phyloP scores from a whole-genome alignment of 2,329 filamentous ascomycete genomes.

The Epicoccum sorghinum region DNA sequence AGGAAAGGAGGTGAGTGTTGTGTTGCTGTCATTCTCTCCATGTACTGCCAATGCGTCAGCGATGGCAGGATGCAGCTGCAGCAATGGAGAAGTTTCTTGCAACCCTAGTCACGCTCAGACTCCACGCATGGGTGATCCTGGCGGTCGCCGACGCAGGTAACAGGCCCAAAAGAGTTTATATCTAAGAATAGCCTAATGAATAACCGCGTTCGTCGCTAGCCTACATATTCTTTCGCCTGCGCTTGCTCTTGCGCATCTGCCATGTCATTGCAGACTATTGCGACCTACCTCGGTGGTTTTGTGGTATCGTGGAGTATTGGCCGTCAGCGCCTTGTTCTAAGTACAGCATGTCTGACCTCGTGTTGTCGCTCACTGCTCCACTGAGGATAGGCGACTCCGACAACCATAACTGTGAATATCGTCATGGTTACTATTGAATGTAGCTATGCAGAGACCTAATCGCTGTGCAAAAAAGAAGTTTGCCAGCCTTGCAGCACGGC shows the following conservation, averaged over 20 bases:
- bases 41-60: not conserved
- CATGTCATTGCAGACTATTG: slow-evolving; percentile 27
- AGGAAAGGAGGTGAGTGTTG: not conserved
- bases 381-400: slow-evolving; percentile 16
- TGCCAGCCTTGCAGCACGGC: slow-evolving; percentile 26
- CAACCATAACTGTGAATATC: not conserved
- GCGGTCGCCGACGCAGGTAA: slow-evolving; percentile 9
- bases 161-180: slow-evolving; percentile 41
- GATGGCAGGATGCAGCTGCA: not conserved
- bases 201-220: slow-evolving; percentile 13
- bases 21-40: not conserved
- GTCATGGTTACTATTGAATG: not conserved
- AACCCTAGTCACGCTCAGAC: slow-evolving; percentile 27
- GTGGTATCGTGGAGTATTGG: slow-evolving; percentile 18
- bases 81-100: slow-evolving; percentile 24
- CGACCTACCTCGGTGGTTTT: slow-evolving; percentile 27
- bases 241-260: slow-evolving; percentile 31
- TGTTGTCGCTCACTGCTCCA: slow-evolving; percentile 31
- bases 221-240: slow-evolving; percentile 36
- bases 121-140: slow-evolving; percentile 19
- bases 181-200: slow-evolving; percentile 39
- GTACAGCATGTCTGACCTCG: slow-evolving; percentile 34
- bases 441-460: slow-evolving; percentile 1
- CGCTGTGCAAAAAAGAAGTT: not conserved
- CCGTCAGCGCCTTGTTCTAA: slow-evolving; percentile 21